Evolutionary conservation across 441 rosid genomes (phyloP).

Genomic region (Eugenia klotzschiana): DNA sequence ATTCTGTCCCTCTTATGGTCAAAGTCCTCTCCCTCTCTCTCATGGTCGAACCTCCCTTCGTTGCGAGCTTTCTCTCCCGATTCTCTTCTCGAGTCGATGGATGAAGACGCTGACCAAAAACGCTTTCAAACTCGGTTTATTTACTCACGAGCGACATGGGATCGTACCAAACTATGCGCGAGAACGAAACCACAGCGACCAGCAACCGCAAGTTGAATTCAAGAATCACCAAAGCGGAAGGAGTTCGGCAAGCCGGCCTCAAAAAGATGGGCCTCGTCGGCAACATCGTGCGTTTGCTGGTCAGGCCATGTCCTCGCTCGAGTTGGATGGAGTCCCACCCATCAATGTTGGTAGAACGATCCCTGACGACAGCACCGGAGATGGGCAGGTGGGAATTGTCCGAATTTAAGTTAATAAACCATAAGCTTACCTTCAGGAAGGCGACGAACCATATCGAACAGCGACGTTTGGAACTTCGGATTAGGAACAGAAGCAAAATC

Average conservation of each 20-base stretch:
- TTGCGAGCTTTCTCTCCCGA: no score
- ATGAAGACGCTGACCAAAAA: not conserved
- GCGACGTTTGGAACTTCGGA: not conserved
- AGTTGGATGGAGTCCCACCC: not conserved
- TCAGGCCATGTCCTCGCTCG: not conserved
- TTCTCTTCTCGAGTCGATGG: not conserved
- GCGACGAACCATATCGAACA: not conserved
- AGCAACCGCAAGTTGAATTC: not conserved
- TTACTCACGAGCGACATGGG: not conserved
- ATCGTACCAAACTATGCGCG: not conserved
- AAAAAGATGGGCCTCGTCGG: not conserved
- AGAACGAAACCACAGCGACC: not conserved
- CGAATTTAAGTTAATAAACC: not conserved
- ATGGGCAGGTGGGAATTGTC: not conserved
- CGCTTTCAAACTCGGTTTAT: not conserved
- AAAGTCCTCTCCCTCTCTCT: no score
- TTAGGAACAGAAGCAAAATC: not conserved
- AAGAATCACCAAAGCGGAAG: not conserved
- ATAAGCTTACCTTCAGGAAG: not conserved
- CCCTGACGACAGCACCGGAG: not conserved
- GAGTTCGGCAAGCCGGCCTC: not conserved
- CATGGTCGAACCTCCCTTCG: no score
- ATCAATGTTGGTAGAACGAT: not conserved
- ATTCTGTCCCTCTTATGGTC: no score
- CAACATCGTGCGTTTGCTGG: not conserved